Evolutionary conservation across 2,329 filamentous ascomycete genomes (phyloP).

Genomic region (Mollisia scopiformis): DNA sequence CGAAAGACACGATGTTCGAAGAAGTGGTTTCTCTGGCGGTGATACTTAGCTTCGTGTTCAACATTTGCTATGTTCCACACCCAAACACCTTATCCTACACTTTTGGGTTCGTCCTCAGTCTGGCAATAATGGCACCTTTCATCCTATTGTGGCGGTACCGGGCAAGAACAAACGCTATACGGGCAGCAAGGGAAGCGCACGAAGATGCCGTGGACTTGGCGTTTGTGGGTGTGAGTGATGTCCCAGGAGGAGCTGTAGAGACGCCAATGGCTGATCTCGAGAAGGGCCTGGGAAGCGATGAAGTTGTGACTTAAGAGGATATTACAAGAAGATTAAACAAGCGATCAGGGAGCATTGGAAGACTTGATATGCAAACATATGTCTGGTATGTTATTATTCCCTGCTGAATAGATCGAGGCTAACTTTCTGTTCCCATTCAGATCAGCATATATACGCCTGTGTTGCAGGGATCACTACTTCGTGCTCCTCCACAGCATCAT

Average conservation of each 20-base stretch:
- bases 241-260: background rate
- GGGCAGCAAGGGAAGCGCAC: background rate
- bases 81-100: conserved; percentile 28
- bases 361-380: no score
- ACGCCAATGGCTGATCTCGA: conserved; percentile 10
- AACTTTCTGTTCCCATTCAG: no score
- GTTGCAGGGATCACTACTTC: no score
- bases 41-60: conserved; percentile 25
- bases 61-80: conserved; percentile 27
- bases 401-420: no score
- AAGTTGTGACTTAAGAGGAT: background rate
- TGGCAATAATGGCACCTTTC: conserved; percentile 20
- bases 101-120: conserved; percentile 23
- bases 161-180: background rate
- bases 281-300: conserved; percentile 8
- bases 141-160: conserved; percentile 13
- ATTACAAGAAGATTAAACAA: background rate
- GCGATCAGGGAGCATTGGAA: no score
- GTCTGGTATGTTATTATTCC: no score
- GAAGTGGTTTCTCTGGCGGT: conserved; percentile 29
- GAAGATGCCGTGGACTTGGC: conserved; percentile 1
- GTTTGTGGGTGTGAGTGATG: conserved; percentile 11
- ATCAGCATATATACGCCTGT: no score
- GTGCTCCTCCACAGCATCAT: no score
- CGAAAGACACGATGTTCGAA: conserved; percentile 23